A percentile compares a stretch with the other conserved stretches of the same genome.
Evolutionary conservation across 2,329 filamentous ascomycete genomes (phyloP).

Genomic region (Talaromyces rugulosus): DNA sequence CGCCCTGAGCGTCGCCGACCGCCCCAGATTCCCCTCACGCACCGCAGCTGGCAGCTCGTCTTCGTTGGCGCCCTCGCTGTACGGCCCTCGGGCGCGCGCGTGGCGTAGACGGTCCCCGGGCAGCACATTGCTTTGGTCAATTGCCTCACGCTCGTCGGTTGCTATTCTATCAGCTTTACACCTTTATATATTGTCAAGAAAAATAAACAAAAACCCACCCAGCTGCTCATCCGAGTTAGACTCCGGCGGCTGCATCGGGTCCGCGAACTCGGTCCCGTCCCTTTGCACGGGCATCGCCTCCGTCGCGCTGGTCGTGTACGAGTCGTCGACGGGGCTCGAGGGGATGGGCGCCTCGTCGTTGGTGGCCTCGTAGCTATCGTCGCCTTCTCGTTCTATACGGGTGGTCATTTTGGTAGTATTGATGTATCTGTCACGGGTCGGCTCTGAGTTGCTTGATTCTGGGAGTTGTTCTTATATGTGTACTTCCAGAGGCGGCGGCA

Average conservation of each 20-base stretch:
- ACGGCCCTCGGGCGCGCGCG: constrained; percentile 14
- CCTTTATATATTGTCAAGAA: too few relatives aligned
- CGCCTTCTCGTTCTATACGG: constrained; percentile 21
- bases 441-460: background rate
- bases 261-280: constrained; percentile 21
- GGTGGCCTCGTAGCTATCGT: constrained; percentile 25
- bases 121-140: constrained; percentile 13
- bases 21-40: constrained; percentile 3
- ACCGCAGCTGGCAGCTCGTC: constrained; percentile 14
- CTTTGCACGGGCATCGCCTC: constrained; percentile 20
- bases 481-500: background rate
- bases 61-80: constrained; percentile 17
- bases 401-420: constrained; percentile 17
- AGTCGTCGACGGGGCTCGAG: constrained; percentile 16
- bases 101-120: constrained; percentile 15
- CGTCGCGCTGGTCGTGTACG: constrained; percentile 18
- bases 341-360: constrained; percentile 25
- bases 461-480: background rate
- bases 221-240: constrained; percentile 25
- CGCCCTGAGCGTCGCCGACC: constrained; percentile 5
- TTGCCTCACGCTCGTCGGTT: background rate
- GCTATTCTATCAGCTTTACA: background rate
- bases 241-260: constrained; percentile 26
- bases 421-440: background rate
- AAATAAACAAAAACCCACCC: constrained; percentile 17